A percentile compares a stretch with the other conserved stretches of the same genome.
Conservation (phyloP, 2,329 filamentous ascomycete genomes). For the Sarocladiaceae sp. region DNA sequence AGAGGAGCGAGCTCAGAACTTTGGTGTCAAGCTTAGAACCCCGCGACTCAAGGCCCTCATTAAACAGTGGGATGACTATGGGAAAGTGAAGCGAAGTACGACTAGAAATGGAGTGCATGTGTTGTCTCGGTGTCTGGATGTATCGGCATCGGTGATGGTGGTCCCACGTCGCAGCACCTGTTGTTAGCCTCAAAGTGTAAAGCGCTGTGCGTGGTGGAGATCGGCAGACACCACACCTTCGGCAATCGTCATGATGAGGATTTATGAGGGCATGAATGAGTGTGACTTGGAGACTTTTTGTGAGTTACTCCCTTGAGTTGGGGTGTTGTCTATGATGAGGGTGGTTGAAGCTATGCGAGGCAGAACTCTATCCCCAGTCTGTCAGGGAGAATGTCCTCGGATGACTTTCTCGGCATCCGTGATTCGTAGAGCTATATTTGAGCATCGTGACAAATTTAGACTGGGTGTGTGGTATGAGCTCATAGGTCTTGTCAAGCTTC, state of each 20-base stretch:
- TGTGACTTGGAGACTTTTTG: not conserved
- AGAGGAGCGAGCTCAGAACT: not conserved
- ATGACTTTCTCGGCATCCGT: too few relatives aligned
- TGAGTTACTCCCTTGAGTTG: not conserved
- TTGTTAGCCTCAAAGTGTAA: not conserved
- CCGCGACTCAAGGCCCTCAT: not conserved
- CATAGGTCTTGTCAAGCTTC: too few relatives aligned
- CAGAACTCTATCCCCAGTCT: too few relatives aligned
- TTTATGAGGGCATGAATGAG: too few relatives aligned
- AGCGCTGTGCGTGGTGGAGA: not conserved
- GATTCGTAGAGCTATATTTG: too few relatives aligned
- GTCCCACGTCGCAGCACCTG: not conserved
- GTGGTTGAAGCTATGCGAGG: not conserved
- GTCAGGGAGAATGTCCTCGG: too few relatives aligned
- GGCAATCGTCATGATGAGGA: slow-evolving; percentile 7
- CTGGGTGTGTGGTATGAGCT: slow-evolving; percentile 1
- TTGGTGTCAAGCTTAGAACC: slow-evolving; percentile 7
- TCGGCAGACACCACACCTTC: not conserved
- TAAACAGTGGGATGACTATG: not conserved
- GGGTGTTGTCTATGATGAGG: not conserved
- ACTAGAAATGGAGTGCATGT: not conserved
- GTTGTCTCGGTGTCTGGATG: slow-evolving; percentile 1
- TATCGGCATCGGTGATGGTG: slow-evolving; percentile 6
- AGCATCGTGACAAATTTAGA: too few relatives aligned
- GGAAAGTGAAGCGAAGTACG: not conserved